Base-by-base conservation (phyloP, 1,284 basidiomycete genomes). In the Malassezia slooffiae region DNA sequence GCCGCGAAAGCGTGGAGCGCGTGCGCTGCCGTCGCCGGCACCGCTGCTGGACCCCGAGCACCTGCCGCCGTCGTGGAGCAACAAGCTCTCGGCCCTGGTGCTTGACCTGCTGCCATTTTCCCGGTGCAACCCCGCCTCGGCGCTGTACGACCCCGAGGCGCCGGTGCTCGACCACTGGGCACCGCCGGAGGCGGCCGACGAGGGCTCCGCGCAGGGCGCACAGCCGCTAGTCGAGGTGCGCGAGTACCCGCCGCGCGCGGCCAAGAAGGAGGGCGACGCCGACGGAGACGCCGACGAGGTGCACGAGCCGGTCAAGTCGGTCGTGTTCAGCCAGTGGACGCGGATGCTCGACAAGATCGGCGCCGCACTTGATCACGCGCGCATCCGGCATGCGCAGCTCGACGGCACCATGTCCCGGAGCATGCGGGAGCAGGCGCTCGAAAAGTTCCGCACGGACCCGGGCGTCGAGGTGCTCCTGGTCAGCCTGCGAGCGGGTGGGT, bases 291-390 rank as follows among this genome's bases (percentile, higher is more conserved):
- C 44, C 11, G 30, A 42, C 32, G 48, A 48, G 3, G 44, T 43
- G 3, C 15, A 43, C 11, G 49, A 44, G 17, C 62, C 61, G 9
- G 54, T 68, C 52, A 71, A 70, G 47, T 60, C 58, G 26, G 62
- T 71, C 34, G 62, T 71, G 16, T 71, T 71, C 79, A 85, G 55
- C n/a, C 66, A 69, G 40, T 69, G 66, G 66, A 69, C 62, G 10
- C 55, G 50, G 34, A 69, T 69, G 66, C 52, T 69, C 15, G 61
- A 62, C 38, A 55, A 62, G 17, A 56, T 69, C 19, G 52, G 47
- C n/a, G 54, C 49, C 29, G 57, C 60, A 10, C 50, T 67, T 16
- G 31, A 41, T 9, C 43, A 60, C 39, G 55, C 57, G 2, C 59
- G 62, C 35, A 69, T 69, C 31, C 45, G 44, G 12, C 52, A 38